These are phyloP conservation scores for Wickerhamiella parazyma DNA, from an alignment of 805 yeast species.

Conservation along the genomic window DNA sequence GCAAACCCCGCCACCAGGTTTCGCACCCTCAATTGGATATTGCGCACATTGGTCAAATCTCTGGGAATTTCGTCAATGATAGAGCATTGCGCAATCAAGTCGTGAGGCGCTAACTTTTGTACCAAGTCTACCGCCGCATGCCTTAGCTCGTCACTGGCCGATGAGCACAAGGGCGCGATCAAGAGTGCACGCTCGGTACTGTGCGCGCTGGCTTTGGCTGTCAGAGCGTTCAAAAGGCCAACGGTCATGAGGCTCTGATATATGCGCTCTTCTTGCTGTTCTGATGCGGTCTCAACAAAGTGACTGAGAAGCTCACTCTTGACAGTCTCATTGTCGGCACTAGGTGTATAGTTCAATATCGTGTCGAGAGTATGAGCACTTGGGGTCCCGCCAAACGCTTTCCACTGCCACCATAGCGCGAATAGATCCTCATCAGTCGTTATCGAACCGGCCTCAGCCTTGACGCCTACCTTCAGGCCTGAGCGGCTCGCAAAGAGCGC, in stretches of 20 bases:
- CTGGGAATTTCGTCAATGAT: slow-evolving; percentile 62
- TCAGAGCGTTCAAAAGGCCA: neutral
- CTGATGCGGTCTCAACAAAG: neutral
- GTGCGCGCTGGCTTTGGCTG: neutral
- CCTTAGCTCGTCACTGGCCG: slow-evolving; percentile 6
- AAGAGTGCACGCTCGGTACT: neutral
- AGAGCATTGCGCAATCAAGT: slow-evolving; percentile 34
- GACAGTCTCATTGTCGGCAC: neutral
- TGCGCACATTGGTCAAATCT: slow-evolving; percentile 57
- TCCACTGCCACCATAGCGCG: slow-evolving; percentile 9
- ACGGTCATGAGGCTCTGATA: neutral
- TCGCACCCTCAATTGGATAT: slow-evolving; percentile 55
- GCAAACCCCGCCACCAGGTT: slow-evolving; percentile 36
- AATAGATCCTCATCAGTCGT: slow-evolving; percentile 6
- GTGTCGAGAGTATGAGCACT: neutral
- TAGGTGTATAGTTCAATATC: neutral
- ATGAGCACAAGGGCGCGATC: neutral
- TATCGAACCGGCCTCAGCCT: neutral
- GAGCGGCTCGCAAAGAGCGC: neutral
- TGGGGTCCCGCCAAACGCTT: slow-evolving; percentile 1
- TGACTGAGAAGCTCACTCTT: neutral
- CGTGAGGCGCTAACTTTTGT: slow-evolving; percentile 5
- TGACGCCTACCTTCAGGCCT: neutral
- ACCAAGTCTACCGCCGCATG: slow-evolving; percentile 13
- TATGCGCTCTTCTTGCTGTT: neutral